phyloP scores from a whole-genome alignment of 805 yeast species.

The Yarrowia osloensis region DNA sequence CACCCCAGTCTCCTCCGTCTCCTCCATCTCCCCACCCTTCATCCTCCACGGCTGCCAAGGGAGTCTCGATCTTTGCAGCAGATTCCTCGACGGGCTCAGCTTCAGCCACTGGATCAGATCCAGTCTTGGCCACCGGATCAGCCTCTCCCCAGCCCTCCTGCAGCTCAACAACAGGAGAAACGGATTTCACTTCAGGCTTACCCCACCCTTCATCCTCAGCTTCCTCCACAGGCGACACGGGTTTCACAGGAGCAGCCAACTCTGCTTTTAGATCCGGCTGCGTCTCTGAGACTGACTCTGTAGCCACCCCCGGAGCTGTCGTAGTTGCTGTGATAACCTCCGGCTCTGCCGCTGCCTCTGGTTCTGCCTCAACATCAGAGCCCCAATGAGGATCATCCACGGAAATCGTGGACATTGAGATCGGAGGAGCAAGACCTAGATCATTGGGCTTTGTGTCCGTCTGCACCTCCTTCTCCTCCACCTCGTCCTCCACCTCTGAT shows the following conservation, averaged over 20 bases:
- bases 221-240: background rate
- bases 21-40: constrained; percentile 13
- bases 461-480: background rate
- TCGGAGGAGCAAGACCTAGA: background rate
- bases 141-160: constrained; percentile 2
- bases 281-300: background rate
- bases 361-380: background rate
- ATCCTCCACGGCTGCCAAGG: background rate
- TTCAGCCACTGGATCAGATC: background rate
- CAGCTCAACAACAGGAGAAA: background rate
- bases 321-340: background rate
- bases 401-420: background rate
- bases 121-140: background rate
- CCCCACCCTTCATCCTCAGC: background rate
- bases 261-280: background rate
- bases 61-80: background rate
- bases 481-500: background rate
- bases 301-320: background rate
- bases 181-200: background rate
- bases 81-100: no score
- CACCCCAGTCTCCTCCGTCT: constrained; percentile 15
- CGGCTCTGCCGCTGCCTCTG: background rate
- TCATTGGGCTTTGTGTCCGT: background rate
- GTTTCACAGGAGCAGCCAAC: background rate
- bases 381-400: constrained; percentile 16